phyloP scores from a whole-genome alignment of 73 alveolate species.

The Paramecium primaurelia region DNA sequence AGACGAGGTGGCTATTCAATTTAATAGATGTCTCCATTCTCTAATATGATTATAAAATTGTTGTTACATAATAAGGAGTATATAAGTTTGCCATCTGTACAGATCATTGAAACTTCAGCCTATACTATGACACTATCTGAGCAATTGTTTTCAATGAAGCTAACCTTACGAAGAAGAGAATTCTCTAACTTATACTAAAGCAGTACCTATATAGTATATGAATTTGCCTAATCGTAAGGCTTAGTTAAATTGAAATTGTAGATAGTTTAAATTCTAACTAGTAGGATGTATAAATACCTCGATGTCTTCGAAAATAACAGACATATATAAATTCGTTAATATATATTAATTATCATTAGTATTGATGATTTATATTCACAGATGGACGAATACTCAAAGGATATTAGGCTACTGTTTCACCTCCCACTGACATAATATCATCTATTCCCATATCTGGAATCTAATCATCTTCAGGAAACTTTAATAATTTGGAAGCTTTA shows the following conservation, averaged over 20 bases:
- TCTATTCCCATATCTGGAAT: background rate
- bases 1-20: background rate
- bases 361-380: background rate
- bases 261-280: background rate
- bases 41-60: background rate
- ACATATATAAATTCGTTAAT: background rate
- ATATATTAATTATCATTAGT: background rate
- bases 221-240: background rate
- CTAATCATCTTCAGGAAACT: background rate
- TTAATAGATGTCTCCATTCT: background rate
- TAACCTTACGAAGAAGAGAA: background rate
- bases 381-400: background rate
- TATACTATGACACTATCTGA: background rate
- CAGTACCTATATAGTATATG: background rate
- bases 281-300: background rate
- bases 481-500: background rate
- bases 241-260: background rate
- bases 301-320: background rate
- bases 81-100: background rate
- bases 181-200: background rate
- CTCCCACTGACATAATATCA: background rate
- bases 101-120: background rate
- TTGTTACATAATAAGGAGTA: background rate
- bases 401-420: background rate
- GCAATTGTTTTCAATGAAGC: background rate